These are phyloP conservation scores for Pleurotus eryngii DNA, from an alignment of 768 basidiomycete species.

Conservation along the genomic window DNA sequence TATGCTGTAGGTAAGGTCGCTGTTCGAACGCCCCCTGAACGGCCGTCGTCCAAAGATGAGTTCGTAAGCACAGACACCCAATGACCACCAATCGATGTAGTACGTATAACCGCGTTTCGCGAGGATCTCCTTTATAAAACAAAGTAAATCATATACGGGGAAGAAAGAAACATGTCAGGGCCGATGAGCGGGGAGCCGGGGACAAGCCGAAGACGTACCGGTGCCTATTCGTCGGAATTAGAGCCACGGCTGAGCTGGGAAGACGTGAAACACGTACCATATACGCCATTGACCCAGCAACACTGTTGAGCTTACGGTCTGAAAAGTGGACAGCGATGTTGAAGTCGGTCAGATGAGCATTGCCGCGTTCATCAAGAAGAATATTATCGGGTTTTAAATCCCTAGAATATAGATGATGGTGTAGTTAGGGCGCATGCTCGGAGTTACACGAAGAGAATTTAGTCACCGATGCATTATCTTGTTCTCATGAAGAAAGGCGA, in stretches of 20 bases:
- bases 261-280: slow-evolving; percentile 80
- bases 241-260: neutral
- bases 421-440: slow-evolving; percentile 13
- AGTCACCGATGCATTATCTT: slow-evolving; percentile 93
- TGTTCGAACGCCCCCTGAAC: slow-evolving; percentile 92
- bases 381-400: slow-evolving; percentile 99
- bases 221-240: slow-evolving; percentile 3
- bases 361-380: slow-evolving; percentile 90
- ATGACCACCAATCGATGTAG: slow-evolving; percentile 96
- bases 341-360: slow-evolving; percentile 96
- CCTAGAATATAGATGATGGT: slow-evolving; percentile 34
- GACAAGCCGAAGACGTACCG: slow-evolving; percentile 2
- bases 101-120: slow-evolving; percentile 92
- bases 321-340: slow-evolving; percentile 98
- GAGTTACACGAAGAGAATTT: slow-evolving; percentile 14
- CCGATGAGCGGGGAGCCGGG: neutral
- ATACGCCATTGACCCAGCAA: slow-evolving; percentile 98
- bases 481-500: slow-evolving; percentile 89
- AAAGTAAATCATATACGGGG: slow-evolving; percentile 7
- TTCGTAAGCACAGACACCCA: slow-evolving; percentile 91
- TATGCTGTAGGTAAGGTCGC: slow-evolving; percentile 89
- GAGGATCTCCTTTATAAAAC: slow-evolving; percentile 63
- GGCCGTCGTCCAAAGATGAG: slow-evolving; percentile 89
- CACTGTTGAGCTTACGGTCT: slow-evolving; percentile 82
- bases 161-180: slow-evolving; percentile 6